Base-by-base conservation (phyloP, 2,329 filamentous ascomycete species). In the Sporothrix euskadiensis region DNA sequence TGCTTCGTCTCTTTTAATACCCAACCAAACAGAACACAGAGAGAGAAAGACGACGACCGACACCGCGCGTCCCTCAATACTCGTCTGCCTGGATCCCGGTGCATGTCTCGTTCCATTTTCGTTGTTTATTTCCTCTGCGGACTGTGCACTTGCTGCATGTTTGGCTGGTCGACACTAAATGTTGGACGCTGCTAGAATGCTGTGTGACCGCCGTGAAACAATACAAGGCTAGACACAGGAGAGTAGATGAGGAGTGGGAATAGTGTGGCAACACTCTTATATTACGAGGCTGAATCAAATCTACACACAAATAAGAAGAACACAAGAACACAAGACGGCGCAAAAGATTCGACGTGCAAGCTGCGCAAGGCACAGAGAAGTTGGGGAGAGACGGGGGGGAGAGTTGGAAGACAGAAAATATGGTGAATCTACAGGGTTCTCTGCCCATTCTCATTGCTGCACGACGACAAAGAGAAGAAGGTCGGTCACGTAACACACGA, bases 161-260 rank as follows among this genome's bases (percentile, higher is more conserved):
- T 19, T 59, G 35, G 39, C 26, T 41, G 49, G 52, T 44, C 32
- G 57, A 26, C 26, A 26, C 26, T 26, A 26, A 26, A 49, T 4
- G 56, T 4, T 44, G 14, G 49, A 16, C 32, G 16, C 39, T 26
- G 49, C 32, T n/a, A 16, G 71, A 52, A 69, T 54, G 71, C 26
- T 22, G 71, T 73, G 56, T n/a, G 30, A 73, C 71, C 7, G 12
- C 71, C 41, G 54, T 54, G 71, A 69, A 69, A 69, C 65, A 61
- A 26, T 4, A 63, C 71, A 73, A 61, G 65, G 71, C 71, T 54
- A 69, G 65, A 73, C 65, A 73, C 71, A 68, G 61, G 49, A 72
- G 16, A 6, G 32, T 44, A 44, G 56, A 54, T 5, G 16, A 54
- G 26, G 22, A 10, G 19, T 52, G 39, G 22, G n/a, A n/a, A 22